These are phyloP conservation scores for Anaeramoeba flamelloides DNA, from an alignment of 78 protist species.

Conservation along the genomic window DNA sequence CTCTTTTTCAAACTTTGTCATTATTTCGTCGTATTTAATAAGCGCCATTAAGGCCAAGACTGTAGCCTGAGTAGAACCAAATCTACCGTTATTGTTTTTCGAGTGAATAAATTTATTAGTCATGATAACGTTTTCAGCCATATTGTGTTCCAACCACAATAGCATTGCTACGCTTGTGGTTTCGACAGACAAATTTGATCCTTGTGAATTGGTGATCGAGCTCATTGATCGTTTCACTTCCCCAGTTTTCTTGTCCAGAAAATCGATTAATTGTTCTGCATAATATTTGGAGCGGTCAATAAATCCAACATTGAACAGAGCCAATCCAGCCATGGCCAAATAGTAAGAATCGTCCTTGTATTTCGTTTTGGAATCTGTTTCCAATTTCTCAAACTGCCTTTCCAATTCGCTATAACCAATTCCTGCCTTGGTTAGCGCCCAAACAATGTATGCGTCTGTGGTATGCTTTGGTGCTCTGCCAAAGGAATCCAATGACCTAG, in stretches of 20 bases:
- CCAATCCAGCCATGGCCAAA: background rate
- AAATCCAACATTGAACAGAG: no score
- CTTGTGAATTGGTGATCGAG: slow-evolving; percentile 17
- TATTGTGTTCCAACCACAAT: background rate
- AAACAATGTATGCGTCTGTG: slow-evolving; percentile 18
- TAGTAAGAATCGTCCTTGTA: slow-evolving; percentile 11
- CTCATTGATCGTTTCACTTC: background rate
- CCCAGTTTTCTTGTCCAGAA: background rate
- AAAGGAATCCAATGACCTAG: background rate
- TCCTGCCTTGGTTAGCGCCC: no score
- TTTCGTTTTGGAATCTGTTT: no score
- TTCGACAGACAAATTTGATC: slow-evolving; percentile 3
- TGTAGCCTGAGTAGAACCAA: slow-evolving; percentile 18
- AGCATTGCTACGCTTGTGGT: slow-evolving; percentile 7
- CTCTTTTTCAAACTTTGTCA: no score
- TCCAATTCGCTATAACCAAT: no score
- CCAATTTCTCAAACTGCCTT: no score
- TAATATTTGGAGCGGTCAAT: no score
- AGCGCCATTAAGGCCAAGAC: slow-evolving; percentile 20
- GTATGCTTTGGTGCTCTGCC: slow-evolving; percentile 7
- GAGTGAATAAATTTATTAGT: background rate
- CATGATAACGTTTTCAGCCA: background rate
- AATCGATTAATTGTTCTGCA: background rate
- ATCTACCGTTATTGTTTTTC: slow-evolving; percentile 3
- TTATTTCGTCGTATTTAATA: background rate